Percentiles rank a stretch among this genome's conserved stretches.
These are phyloP conservation scores for Schizosaccharomyces versatilis DNA, from an alignment of 1,139 yeast genomes.

Conservation along the genomic window DNA sequence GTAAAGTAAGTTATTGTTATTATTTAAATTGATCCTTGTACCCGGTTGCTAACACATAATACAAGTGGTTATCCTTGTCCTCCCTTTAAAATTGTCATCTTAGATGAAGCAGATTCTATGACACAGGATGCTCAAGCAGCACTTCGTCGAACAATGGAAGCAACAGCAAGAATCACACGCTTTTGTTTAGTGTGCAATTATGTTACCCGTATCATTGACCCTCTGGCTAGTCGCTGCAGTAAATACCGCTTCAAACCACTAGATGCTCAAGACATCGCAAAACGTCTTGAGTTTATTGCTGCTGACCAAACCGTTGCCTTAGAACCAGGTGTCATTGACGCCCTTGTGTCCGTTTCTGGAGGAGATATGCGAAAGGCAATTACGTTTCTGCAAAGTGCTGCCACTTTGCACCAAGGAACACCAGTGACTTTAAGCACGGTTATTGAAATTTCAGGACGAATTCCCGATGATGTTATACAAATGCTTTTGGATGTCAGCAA, in stretches of 20 bases:
- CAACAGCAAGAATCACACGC: conserved; percentile 71
- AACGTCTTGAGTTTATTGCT: conserved; percentile 41
- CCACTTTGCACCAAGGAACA: conserved; percentile 28
- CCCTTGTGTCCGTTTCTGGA: conserved; percentile 42
- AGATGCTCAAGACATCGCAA: conserved; percentile 46
- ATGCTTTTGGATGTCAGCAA: conserved; percentile 24
- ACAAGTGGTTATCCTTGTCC: conserved; percentile 74
- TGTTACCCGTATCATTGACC: conserved; percentile 88
- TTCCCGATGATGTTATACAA: conserved; percentile 35
- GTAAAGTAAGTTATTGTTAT: background rate
- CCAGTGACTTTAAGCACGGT: conserved; percentile 27
- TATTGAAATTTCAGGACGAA: conserved; percentile 68
- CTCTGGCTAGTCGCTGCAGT: conserved; percentile 86
- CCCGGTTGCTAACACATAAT: conserved; percentile 27
- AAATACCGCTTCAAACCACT: conserved; percentile 74
- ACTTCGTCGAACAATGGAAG: conserved; percentile 87
- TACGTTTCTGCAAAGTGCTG: conserved; percentile 71
- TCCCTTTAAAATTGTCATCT: conserved; percentile 59
- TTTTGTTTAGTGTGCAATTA: conserved; percentile 88
- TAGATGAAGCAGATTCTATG: conserved; percentile 97
- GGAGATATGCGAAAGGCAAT: conserved; percentile 92
- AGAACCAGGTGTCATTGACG: conserved; percentile 32
- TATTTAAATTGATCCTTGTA: too few species aligned
- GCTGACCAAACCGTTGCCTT: conserved; percentile 27
- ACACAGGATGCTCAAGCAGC: conserved; percentile 97